A percentile compares a stretch with the other conserved stretches of the same genome.
phyloP scores from a whole-genome alignment of 441 rosid genomes.

The Erysimum cheiri region DNA sequence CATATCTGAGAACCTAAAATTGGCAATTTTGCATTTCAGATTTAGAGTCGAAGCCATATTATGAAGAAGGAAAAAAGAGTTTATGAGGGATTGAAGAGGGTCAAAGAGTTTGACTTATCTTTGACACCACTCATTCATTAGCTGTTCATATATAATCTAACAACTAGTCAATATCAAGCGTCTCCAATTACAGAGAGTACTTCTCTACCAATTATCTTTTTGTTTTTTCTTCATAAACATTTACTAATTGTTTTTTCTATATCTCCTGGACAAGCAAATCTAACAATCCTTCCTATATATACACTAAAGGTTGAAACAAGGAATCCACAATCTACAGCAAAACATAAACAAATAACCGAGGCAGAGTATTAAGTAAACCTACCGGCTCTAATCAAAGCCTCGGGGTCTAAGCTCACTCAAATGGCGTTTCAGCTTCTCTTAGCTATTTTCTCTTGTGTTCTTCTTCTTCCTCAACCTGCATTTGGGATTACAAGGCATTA shows the following conservation, averaged over 20 bases:
- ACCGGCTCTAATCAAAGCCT: constrained; percentile 37
- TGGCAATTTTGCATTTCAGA: constrained; percentile 16
- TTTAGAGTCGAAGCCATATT: constrained; percentile 27
- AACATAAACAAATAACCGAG: constrained; percentile 25
- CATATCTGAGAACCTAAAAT: constrained; percentile 24
- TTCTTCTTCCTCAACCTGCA: constrained; percentile 46
- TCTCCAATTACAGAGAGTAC: constrained; percentile 17
- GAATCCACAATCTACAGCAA: constrained; percentile 30
- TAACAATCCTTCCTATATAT: constrained; percentile 42
- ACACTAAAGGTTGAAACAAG: constrained; percentile 31
- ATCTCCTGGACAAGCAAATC: constrained; percentile 38
- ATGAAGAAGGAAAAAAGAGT: constrained; percentile 26
- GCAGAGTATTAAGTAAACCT: constrained; percentile 43
- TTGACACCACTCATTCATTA: constrained; percentile 52
- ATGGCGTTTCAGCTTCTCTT: constrained; percentile 43
- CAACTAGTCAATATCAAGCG: constrained; percentile 42
- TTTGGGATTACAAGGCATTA: constrained; percentile 54
- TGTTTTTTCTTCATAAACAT: constrained; percentile 17
- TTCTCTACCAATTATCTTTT: constrained; percentile 36
- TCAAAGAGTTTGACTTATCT: constrained; percentile 54
- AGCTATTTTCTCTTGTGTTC: constrained; percentile 38
- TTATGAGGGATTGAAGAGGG: constrained; percentile 32
- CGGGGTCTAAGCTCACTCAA: constrained; percentile 33
- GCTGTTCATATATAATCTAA: constrained; percentile 52
- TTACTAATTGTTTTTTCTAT: constrained; percentile 24